Evolutionary conservation across 2,329 filamentous ascomycete genomes (phyloP).

Genomic region (Fusarium zealandicum): DNA sequence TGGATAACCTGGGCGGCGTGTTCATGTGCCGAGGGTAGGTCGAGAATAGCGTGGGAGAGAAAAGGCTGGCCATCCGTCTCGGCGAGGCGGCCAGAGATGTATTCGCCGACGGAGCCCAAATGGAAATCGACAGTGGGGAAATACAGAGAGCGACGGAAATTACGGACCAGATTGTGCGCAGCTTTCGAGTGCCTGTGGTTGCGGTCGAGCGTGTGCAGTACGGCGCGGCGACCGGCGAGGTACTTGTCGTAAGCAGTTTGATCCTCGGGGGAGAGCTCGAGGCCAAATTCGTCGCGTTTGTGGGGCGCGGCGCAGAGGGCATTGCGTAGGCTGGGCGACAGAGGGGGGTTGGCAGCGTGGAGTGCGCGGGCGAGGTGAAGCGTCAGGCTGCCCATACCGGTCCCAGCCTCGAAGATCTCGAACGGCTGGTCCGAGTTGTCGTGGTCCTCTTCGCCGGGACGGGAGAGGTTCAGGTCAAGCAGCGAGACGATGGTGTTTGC

Average conservation of each 20-base stretch:
- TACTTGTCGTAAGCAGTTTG: constrained; percentile 53
- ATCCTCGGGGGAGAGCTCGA: constrained; percentile 41
- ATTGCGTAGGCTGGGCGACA: constrained; percentile 53
- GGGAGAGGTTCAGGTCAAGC: constrained; percentile 73
- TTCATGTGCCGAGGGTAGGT: constrained; percentile 70
- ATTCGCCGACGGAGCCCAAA: constrained; percentile 69
- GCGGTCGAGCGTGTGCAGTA: constrained; percentile 79
- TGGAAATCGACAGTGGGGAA: constrained; percentile 76
- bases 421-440: constrained; percentile 54
- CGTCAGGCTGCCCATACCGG: constrained; percentile 82
- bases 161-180: constrained; percentile 69
- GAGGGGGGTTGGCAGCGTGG: constrained; percentile 71
- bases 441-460: constrained; percentile 46
- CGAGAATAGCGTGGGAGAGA: constrained; percentile 74
- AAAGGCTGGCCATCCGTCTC: constrained; percentile 61
- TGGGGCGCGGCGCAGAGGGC: constrained; percentile 39
- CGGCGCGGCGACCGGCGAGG: constrained; percentile 63
- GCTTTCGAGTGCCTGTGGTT: constrained; percentile 67
- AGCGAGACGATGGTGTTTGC: constrained; percentile 77
- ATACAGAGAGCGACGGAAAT: constrained; percentile 76
- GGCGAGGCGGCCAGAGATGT: constrained; percentile 62
- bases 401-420: constrained; percentile 84
- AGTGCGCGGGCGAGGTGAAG: constrained; percentile 78
- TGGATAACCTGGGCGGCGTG: constrained; percentile 55
- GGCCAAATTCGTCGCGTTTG: constrained; percentile 27